Conservation (phyloP, 1,284 basidiomycete genomes). For the Naganishia liquefaciens region DNA sequence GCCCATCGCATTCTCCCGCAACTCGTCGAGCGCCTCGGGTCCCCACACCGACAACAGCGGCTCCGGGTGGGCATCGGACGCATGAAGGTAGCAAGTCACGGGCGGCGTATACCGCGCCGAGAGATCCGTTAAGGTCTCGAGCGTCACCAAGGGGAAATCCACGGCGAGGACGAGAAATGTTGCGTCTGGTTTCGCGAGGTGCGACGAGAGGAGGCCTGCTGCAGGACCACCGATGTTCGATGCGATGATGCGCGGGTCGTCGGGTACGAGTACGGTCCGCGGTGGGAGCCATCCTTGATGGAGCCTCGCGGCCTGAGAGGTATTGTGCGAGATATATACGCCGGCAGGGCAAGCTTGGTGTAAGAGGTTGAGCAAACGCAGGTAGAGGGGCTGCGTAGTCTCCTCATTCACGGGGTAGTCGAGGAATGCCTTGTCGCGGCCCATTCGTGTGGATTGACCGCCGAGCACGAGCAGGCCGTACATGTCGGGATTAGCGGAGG, state of each 20-base stretch:
- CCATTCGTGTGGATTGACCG: slow-evolving; percentile 33
- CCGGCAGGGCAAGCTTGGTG: slow-evolving; percentile 19
- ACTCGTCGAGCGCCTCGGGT: slow-evolving; percentile 18
- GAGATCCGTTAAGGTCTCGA: slow-evolving; percentile 22
- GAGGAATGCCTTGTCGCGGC: slow-evolving; percentile 28
- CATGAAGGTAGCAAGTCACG: slow-evolving; percentile 31
- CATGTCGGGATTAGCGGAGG: background rate
- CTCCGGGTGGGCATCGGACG: slow-evolving; percentile 27
- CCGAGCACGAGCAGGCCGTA: slow-evolving; percentile 30
- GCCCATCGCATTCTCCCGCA: slow-evolving; percentile 24
- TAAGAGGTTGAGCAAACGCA: slow-evolving; percentile 16
- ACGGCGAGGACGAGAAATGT: slow-evolving; percentile 28
- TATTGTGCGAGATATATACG: slow-evolving; percentile 24
- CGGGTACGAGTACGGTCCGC: slow-evolving; percentile 14
- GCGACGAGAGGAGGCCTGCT: slow-evolving; percentile 20
- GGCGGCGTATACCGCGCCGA: slow-evolving; percentile 13
- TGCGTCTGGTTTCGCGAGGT: background rate
- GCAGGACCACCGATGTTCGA: slow-evolving; percentile 26
- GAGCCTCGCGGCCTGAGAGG: background rate
- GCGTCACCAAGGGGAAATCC: slow-evolving; percentile 30
- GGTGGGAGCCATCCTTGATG: background rate
- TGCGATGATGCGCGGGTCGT: slow-evolving; percentile 4
- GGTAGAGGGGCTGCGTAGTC: slow-evolving; percentile 21
- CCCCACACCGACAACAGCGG: slow-evolving; percentile 29
- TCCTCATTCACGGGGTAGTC: slow-evolving; percentile 8